A percentile compares a stretch with the other conserved stretches of the same genome.
phyloP scores from a whole-genome alignment of 2,329 filamentous ascomycete species.

The Parastagonospora avenae region DNA sequence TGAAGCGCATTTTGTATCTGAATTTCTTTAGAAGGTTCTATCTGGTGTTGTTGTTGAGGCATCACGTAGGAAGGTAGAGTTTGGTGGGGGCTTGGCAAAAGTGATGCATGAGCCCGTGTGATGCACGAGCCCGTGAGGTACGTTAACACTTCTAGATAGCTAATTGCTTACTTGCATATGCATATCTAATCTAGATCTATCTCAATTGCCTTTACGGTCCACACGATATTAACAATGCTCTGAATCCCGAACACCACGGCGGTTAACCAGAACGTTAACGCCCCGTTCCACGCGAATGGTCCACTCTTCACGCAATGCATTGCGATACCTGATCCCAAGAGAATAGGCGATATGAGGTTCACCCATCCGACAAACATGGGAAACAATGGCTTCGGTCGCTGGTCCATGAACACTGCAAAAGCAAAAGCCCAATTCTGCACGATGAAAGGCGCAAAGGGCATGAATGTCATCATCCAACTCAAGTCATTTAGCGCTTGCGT shows the following conservation, averaged over 20 bases:
- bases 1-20: too few relatives aligned
- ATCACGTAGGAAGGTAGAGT: too few relatives aligned
- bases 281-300: constrained; percentile 14
- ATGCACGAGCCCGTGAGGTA: too few relatives aligned
- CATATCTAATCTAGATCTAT: not conserved
- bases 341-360: constrained; percentile 10
- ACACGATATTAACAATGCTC: not conserved
- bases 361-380: constrained; percentile 8
- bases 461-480: constrained; percentile 17
- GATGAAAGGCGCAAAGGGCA: constrained; percentile 14
- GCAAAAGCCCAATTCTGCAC: constrained; percentile 14
- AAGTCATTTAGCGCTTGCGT: constrained; percentile 27
- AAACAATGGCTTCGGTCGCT: constrained; percentile 6
- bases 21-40: too few relatives aligned
- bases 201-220: not conserved
- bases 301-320: constrained; percentile 12
- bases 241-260: constrained; percentile 8
- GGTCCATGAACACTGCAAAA: constrained; percentile 6
- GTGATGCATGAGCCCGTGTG: too few relatives aligned
- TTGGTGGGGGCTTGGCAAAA: too few relatives aligned
- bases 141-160: too few relatives aligned
- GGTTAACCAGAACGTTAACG: constrained; percentile 14
- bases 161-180: not conserved
- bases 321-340: constrained; percentile 9
- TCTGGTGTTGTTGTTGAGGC: too few relatives aligned